These are phyloP conservation scores for Penicillium ochrochloron DNA, from an alignment of 495 filamentous ascomycete species.

Conservation along the genomic window DNA sequence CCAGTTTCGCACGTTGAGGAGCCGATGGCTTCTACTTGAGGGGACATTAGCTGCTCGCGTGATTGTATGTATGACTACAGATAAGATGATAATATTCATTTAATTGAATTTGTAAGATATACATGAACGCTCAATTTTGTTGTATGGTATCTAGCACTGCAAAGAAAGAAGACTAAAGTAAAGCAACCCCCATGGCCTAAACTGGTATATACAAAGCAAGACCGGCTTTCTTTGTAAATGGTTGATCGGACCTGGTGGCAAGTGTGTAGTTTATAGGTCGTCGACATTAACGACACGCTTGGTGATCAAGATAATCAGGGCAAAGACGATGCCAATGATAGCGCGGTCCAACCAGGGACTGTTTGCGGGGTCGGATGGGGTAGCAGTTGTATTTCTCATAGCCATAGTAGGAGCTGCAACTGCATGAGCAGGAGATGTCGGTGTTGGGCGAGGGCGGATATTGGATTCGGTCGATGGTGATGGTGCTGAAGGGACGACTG, in stretches of 20 bases:
- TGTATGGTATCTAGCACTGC: constrained; percentile 7
- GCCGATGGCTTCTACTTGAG: background rate
- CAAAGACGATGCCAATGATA: constrained; percentile 56
- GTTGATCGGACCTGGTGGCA: background rate
- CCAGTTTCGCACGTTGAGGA: background rate
- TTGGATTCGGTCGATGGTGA: background rate
- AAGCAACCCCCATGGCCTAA: background rate
- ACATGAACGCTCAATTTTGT: background rate
- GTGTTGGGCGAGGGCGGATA: constrained; percentile 4
- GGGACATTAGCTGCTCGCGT: background rate
- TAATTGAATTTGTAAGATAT: background rate
- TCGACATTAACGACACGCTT: constrained; percentile 39
- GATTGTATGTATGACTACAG: constrained; percentile 3
- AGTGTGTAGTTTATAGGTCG: constrained; percentile 26
- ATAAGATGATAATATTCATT: background rate
- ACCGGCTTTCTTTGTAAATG: background rate
- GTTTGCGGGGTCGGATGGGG: constrained; percentile 31
- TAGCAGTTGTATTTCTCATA: background rate
- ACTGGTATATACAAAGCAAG: background rate
- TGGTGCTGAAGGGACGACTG: background rate
- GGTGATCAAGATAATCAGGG: constrained; percentile 52
- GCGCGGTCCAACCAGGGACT: constrained; percentile 60
- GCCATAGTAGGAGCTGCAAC: background rate
- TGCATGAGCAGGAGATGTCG: background rate
- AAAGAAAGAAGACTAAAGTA: background rate